Conservation (phyloP, 208 protist genomes). For the Leptomonas pyrrhocoris region DNA sequence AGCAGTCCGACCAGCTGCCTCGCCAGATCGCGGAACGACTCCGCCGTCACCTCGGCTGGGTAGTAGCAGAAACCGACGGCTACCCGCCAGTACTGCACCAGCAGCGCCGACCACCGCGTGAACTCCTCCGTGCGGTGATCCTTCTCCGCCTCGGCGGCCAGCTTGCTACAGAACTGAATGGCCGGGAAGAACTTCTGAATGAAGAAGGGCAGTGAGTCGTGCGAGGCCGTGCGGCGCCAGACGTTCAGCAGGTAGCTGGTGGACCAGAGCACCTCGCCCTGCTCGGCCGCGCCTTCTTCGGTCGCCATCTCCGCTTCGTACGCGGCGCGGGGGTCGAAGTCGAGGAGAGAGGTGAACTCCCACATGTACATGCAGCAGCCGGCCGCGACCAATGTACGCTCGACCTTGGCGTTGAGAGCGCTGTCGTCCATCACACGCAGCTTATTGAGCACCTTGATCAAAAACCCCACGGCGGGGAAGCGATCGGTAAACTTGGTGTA, state of each 20-base stretch:
- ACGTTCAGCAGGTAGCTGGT: slow-evolving; percentile 84
- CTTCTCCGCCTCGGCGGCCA: slow-evolving; percentile 58
- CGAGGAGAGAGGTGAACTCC: slow-evolving; percentile 73
- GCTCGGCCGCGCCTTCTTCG: slow-evolving; percentile 33
- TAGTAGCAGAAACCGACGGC: slow-evolving; percentile 84
- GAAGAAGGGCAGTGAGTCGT: slow-evolving; percentile 87
- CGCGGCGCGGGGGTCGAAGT: slow-evolving; percentile 71
- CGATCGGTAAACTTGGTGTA: slow-evolving; percentile 54
- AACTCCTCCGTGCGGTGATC: slow-evolving; percentile 49
- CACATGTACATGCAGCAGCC: slow-evolving; percentile 78
- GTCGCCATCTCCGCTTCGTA: slow-evolving; percentile 54
- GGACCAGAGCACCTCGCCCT: slow-evolving; percentile 51
- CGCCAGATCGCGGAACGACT: slow-evolving; percentile 78
- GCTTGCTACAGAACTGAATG: slow-evolving; percentile 70
- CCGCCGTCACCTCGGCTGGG: slow-evolving; percentile 65
- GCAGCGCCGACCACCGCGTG: slow-evolving; percentile 67
- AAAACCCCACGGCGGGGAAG: slow-evolving; percentile 67
- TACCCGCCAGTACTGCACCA: slow-evolving; percentile 81
- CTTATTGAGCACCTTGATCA: slow-evolving; percentile 88
- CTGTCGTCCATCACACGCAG: slow-evolving; percentile 79
- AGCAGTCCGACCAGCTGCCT: slow-evolving; percentile 85
- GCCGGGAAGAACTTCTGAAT: slow-evolving; percentile 76
- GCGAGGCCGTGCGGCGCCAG: slow-evolving; percentile 69
- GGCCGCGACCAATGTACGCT: slow-evolving; percentile 71
- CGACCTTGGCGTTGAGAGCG: slow-evolving; percentile 74